These are phyloP conservation scores for Suillus clintonianus DNA, from an alignment of 768 basidiomycete genomes.

Conservation along the genomic window DNA sequence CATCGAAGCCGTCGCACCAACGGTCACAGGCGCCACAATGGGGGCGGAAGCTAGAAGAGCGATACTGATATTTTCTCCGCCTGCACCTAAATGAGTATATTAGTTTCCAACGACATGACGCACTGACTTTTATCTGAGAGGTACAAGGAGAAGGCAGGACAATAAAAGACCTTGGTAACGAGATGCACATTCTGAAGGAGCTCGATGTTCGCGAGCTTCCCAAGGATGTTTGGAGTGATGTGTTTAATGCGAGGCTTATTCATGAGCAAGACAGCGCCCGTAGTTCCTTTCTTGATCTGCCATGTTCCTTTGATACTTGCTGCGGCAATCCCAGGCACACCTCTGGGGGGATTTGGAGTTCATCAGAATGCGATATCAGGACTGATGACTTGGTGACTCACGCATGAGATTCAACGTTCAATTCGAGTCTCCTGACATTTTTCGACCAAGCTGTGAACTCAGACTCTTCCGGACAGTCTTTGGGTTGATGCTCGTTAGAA, in stretches of 20 bases:
- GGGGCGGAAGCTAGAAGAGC: background rate
- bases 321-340: background rate
- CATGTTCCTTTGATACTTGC: conserved; percentile 2
- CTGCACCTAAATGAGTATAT: background rate
- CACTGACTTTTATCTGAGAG: conserved; percentile 2
- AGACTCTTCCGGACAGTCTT: background rate
- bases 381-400: background rate
- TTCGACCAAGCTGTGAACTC: background rate
- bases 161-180: background rate
- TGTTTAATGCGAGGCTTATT: background rate
- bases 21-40: background rate
- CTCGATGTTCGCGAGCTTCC: background rate
- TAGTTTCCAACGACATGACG: background rate
- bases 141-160: background rate
- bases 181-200: background rate
- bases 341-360: background rate
- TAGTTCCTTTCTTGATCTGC: background rate
- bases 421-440: background rate
- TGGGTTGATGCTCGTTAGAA: background rate
- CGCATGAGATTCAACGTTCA: background rate
- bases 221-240: background rate
- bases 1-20: background rate
- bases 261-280: conserved; percentile 1
- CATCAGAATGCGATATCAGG: background rate
- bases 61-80: background rate